Percentiles rank a stretch among this genome's conserved stretches.
phyloP scores from a whole-genome alignment of 2,329 filamentous ascomycete species.

The Pseudophaeomoniella oleicola region DNA sequence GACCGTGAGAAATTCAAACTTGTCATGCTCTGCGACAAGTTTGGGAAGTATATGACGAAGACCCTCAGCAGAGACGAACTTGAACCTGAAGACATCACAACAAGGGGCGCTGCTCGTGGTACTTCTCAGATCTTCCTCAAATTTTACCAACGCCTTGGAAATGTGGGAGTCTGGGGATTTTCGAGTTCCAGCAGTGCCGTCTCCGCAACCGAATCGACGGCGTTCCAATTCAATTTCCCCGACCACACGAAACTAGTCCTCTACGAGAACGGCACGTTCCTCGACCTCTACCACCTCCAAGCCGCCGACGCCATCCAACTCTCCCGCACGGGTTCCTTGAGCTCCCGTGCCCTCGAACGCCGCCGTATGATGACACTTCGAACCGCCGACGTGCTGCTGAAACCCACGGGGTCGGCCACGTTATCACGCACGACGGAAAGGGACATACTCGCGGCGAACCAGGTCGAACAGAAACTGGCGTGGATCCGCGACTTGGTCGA shows the following conservation, averaged over 20 bases:
- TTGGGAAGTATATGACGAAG: conserved; percentile 38
- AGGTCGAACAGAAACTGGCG: conserved; percentile 29
- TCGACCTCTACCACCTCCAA: conserved; percentile 35
- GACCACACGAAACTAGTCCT: conserved; percentile 37
- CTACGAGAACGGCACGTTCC: conserved; percentile 6
- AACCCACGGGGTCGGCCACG: neutral
- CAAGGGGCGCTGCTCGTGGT: neutral
- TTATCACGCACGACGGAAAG: conserved; percentile 16
- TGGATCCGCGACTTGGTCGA: conserved; percentile 25
- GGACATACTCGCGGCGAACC: conserved; percentile 29
- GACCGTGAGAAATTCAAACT: conserved; percentile 29
- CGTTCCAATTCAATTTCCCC: conserved; percentile 38
- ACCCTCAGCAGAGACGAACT: conserved; percentile 26
- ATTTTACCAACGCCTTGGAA: conserved; percentile 35
- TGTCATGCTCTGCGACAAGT: conserved; percentile 33
- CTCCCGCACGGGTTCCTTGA: conserved; percentile 22
- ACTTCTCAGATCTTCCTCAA: conserved; percentile 24
- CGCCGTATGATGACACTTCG: conserved; percentile 11
- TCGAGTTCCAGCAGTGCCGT: conserved; percentile 20
- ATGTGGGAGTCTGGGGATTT: conserved; percentile 39
- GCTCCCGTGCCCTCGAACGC: conserved; percentile 22
- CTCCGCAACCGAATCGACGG: conserved; percentile 5
- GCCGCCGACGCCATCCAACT: conserved; percentile 29
- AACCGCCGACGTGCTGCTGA: conserved; percentile 11
- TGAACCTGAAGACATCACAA: conserved; percentile 11